Conservation (phyloP, 306 rosid genomes). For the Bauhinia variegata region DNA sequence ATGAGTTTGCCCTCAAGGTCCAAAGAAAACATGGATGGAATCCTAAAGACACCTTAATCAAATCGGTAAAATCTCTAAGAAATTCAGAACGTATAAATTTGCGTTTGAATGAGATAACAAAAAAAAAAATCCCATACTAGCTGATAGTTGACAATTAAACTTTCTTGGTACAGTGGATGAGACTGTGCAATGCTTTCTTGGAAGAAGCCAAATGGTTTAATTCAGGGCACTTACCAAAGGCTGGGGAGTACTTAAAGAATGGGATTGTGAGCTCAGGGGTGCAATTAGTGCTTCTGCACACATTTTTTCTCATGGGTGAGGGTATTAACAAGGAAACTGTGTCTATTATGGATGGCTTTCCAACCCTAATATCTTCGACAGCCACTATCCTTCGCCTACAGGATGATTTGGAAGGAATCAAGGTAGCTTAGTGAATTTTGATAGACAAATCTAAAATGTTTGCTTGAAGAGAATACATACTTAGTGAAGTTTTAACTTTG, state of each 20-base stretch:
- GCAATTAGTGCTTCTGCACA: constrained; percentile 47
- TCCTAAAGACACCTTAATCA: constrained; percentile 28
- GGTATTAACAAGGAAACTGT: constrained; percentile 35
- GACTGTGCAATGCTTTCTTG: constrained; percentile 52
- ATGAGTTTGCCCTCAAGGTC: constrained; percentile 30
- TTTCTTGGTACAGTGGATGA: constrained; percentile 52
- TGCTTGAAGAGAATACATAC: no score
- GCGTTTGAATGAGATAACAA: no score
- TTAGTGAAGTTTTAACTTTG: no score
- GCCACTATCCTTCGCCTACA: constrained; percentile 45
- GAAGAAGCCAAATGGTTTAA: constrained; percentile 62
- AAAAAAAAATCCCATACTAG: no score
- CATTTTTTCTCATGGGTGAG: constrained; percentile 50
- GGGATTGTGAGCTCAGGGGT: constrained; percentile 56
- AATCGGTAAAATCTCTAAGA: constrained; percentile 43
- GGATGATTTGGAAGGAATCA: constrained; percentile 49
- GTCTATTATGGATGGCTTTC: constrained; percentile 37
- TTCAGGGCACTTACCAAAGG: constrained; percentile 43
- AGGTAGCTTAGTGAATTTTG: no score
- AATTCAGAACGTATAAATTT: no score
- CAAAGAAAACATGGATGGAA: constrained; percentile 36
- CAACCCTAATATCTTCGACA: constrained; percentile 14
- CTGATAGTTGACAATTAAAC: neutral
- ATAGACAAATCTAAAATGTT: no score
- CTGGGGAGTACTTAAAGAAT: constrained; percentile 55